phyloP scores from a whole-genome alignment of 345 rosid genomes.

The Triadica sebifera region DNA sequence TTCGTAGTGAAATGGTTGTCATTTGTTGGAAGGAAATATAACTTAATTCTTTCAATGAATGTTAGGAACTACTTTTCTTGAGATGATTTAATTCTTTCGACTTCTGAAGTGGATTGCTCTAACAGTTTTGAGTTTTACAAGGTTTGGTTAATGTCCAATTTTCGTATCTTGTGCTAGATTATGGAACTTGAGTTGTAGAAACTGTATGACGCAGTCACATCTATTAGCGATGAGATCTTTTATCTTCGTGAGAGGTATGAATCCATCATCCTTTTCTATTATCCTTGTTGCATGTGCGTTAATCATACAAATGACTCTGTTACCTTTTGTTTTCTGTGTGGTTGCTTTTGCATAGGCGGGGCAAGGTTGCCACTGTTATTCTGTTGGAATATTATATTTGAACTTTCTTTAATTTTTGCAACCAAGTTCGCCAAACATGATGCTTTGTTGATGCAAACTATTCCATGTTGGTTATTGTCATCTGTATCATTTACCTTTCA shows the following conservation, averaged over 20 bases:
- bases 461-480: too few species aligned
- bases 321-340: background rate
- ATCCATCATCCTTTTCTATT: background rate
- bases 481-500: too few species aligned
- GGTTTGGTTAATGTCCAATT: background rate
- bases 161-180: slow-evolving; percentile 37
- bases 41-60: background rate
- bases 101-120: background rate
- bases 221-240: slow-evolving; percentile 81
- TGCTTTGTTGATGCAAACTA: too few species aligned
- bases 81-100: background rate
- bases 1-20: background rate
- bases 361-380: too few species aligned
- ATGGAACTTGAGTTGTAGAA: slow-evolving; percentile 73
- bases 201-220: slow-evolving; percentile 46
- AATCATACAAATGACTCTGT: too few species aligned
- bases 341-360: background rate
- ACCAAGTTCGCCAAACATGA: too few species aligned
- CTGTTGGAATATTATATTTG: too few species aligned
- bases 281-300: too few species aligned
- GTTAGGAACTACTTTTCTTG: background rate
- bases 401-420: too few species aligned
- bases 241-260: slow-evolving; percentile 75
- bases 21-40: background rate
- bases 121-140: too few species aligned